These are phyloP conservation scores for Colletotrichum coccodes DNA, from an alignment of 2,329 filamentous ascomycete species.

Conservation along the genomic window DNA sequence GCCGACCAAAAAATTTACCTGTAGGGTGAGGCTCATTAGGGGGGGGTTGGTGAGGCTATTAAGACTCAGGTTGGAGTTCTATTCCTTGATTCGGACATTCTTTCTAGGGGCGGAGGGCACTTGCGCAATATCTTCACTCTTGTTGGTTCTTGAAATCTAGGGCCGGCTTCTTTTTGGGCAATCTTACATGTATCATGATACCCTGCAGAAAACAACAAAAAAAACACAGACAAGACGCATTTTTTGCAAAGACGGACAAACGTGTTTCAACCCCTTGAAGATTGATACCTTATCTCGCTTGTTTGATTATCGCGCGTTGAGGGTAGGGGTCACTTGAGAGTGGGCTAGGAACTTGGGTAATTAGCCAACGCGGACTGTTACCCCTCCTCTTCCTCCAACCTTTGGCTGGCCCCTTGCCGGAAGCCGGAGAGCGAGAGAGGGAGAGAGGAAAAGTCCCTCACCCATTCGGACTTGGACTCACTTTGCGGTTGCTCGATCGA, in stretches of 20 bases:
- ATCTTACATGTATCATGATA: slow-evolving; percentile 33
- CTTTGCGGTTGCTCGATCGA: neutral
- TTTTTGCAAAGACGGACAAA: slow-evolving; percentile 12
- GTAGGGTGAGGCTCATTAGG: slow-evolving; percentile 1
- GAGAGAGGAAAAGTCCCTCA: slow-evolving; percentile 12
- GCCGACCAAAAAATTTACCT: slow-evolving; percentile 6
- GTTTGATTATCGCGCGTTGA: slow-evolving; percentile 27
- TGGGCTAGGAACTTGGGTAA: slow-evolving; percentile 10
- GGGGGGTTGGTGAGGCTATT: slow-evolving; percentile 2
- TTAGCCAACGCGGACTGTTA: slow-evolving; percentile 7
- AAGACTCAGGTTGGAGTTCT: slow-evolving; percentile 20
- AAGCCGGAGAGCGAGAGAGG: neutral
- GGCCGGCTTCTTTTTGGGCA: slow-evolving; percentile 22
- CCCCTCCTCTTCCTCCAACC: slow-evolving; percentile 10
- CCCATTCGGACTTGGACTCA: neutral
- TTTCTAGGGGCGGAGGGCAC: neutral
- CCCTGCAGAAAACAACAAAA: slow-evolving; percentile 30
- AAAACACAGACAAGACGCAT: slow-evolving; percentile 19
- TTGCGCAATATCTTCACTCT: slow-evolving; percentile 10
- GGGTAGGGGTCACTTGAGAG: neutral
- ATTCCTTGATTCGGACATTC: slow-evolving; percentile 2
- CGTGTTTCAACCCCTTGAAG: slow-evolving; percentile 26
- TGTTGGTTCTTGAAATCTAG: slow-evolving; percentile 7
- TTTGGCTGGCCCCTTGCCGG: neutral
- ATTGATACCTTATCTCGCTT: slow-evolving; percentile 32